Evolutionary conservation across 352 stramenopile species (phyloP).

Genomic region (Phytophthora pisi): DNA sequence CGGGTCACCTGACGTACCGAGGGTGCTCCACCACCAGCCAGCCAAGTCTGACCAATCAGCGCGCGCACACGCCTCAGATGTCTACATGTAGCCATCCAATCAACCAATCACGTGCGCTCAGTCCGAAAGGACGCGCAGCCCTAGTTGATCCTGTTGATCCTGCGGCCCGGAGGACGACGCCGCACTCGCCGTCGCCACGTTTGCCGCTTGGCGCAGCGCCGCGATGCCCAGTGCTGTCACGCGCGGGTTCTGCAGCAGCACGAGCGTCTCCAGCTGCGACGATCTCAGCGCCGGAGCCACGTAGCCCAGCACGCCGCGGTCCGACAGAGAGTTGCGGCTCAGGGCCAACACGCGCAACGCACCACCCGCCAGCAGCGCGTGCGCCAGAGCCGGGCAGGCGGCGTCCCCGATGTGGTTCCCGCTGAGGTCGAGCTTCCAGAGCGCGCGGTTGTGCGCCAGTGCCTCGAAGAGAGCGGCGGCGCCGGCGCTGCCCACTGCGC

Average conservation of each 20-base stretch:
- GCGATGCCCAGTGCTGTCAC: slow-evolving; percentile 43
- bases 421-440: slow-evolving; percentile 82
- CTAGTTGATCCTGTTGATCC: slow-evolving; percentile 11
- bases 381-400: slow-evolving; percentile 44
- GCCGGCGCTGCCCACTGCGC: slow-evolving; percentile 54
- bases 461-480: slow-evolving; percentile 58
- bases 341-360: slow-evolving; percentile 56
- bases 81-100: slow-evolving; percentile 28
- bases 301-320: slow-evolving; percentile 57
- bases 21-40: slow-evolving; percentile 19
- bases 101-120: slow-evolving; percentile 36
- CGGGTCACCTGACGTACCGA: slow-evolving; percentile 5
- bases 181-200: neutral
- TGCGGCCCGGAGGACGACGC: neutral
- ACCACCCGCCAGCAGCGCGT: slow-evolving; percentile 36
- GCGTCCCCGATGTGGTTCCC: slow-evolving; percentile 68
- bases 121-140: slow-evolving; percentile 29
- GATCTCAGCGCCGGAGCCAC: slow-evolving; percentile 51
- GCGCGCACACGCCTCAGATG: neutral
- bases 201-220: slow-evolving; percentile 31
- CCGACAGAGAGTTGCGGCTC: slow-evolving; percentile 57
- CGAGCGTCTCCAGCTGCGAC: slow-evolving; percentile 56
- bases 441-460: slow-evolving; percentile 44
- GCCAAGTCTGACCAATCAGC: slow-evolving; percentile 34
- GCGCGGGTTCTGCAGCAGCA: slow-evolving; percentile 50